These are phyloP conservation scores for Alnus glutinosa DNA, from an alignment of 306 rosid genomes.

Conservation along the genomic window DNA sequence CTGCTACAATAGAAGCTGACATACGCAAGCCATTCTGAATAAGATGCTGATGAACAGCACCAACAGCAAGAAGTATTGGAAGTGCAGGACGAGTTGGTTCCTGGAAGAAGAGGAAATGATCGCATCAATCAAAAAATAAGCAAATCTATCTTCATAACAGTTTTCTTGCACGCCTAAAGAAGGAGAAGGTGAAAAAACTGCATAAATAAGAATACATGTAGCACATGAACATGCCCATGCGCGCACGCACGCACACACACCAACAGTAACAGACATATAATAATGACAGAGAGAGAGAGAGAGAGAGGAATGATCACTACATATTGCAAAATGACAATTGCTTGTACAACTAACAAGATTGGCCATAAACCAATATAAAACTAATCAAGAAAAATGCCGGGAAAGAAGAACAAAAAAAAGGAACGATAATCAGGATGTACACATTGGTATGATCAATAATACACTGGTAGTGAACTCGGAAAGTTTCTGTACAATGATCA, in stretches of 20 bases:
- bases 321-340: not conserved
- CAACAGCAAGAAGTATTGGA: conserved; percentile 96
- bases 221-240: too few species aligned
- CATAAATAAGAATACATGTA: not conserved
- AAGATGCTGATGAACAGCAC: conserved; percentile 98
- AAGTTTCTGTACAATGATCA: not conserved
- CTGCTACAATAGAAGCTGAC: conserved; percentile 89
- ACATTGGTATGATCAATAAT: not conserved
- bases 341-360: not conserved
- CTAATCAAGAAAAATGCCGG: not conserved
- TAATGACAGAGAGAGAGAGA: not conserved
- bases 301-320: not conserved
- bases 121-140: conserved; percentile 22
- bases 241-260: not conserved
- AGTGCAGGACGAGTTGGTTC: conserved; percentile 94
- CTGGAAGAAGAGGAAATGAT: conserved; percentile 35
- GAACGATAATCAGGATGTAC: not conserved
- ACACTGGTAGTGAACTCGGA: not conserved
- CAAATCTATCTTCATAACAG: not conserved
- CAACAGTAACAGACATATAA: not conserved
- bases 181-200: not conserved
- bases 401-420: too few species aligned
- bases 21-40: conserved; percentile 89
- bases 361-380: not conserved
- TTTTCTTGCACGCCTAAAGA: not conserved